Evolutionary conservation across 2,329 filamentous ascomycete genomes (phyloP).

Genomic region (Chrysosporium queenslandicum): DNA sequence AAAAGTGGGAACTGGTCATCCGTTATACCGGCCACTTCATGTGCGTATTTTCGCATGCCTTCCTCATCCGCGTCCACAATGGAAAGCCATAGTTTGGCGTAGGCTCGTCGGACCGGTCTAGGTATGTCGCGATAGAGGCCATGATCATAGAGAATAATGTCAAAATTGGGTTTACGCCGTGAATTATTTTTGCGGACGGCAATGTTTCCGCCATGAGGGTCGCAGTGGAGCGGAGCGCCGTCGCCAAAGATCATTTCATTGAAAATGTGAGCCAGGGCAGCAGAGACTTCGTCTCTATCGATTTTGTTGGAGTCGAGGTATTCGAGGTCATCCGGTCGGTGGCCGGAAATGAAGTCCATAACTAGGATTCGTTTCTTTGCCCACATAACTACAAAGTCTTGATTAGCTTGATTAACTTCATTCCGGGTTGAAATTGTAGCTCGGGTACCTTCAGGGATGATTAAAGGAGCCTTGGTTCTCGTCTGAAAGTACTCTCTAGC

Average conservation of each 20-base stretch:
- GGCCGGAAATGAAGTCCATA: constrained; percentile 86
- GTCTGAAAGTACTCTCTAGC: constrained; percentile 71
- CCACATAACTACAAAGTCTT: constrained; percentile 58
- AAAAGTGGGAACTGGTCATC: constrained; percentile 92
- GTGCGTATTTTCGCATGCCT: constrained; percentile 77
- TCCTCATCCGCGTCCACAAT: constrained; percentile 82
- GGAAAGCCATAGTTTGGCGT: constrained; percentile 95
- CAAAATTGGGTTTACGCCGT: constrained; percentile 65
- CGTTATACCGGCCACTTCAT: constrained; percentile 77
- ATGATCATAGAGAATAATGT: constrained; percentile 93
- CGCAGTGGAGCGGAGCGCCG: constrained; percentile 82
- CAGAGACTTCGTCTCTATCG: constrained; percentile 89
- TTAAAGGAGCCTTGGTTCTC: constrained; percentile 63
- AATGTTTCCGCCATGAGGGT: constrained; percentile 93
- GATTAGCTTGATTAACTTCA: background rate
- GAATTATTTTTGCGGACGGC: constrained; percentile 69
- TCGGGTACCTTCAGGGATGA: constrained; percentile 59
- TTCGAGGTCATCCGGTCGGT: constrained; percentile 75
- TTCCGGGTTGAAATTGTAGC: background rate
- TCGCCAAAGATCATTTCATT: constrained; percentile 99
- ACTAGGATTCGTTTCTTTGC: constrained; percentile 80
- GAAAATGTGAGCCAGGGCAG: constrained; percentile 81
- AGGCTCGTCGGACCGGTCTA: constrained; percentile 63
- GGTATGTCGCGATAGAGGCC: constrained; percentile 93
- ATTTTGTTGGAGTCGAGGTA: constrained; percentile 80